These are phyloP conservation scores for Phytopythium cucurbitacearum DNA, from an alignment of 352 stramenopile species.

Conservation along the genomic window DNA sequence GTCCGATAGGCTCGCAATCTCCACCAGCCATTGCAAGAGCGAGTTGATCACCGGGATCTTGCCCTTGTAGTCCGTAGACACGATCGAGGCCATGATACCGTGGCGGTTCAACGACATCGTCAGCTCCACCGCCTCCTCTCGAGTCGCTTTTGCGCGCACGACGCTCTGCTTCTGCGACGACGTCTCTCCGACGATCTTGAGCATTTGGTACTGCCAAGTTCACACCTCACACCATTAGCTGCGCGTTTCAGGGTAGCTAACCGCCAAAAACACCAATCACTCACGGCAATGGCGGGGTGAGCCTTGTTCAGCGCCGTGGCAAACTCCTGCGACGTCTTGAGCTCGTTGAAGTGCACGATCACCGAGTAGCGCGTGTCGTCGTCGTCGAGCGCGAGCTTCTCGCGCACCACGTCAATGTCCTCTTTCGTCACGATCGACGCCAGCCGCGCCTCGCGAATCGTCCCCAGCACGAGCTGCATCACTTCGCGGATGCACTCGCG, in stretches of 20 bases:
- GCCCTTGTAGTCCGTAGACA: slow-evolving; percentile 72
- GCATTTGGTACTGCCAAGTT: slow-evolving; percentile 62
- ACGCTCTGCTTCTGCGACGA: slow-evolving; percentile 73
- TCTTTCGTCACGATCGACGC: slow-evolving; percentile 44
- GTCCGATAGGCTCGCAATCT: slow-evolving; percentile 74
- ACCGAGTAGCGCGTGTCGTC: slow-evolving; percentile 80
- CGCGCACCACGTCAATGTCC: slow-evolving; percentile 43
- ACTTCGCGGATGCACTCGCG: slow-evolving; percentile 64
- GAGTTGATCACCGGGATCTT: slow-evolving; percentile 61
- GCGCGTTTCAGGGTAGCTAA: slow-evolving; percentile 1
- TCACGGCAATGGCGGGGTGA: slow-evolving; percentile 60
- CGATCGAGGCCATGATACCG: slow-evolving; percentile 77
- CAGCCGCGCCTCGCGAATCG: slow-evolving; percentile 62
- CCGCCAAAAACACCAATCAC: slow-evolving; percentile 8
- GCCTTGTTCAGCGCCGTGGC: slow-evolving; percentile 66
- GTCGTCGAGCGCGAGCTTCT: slow-evolving; percentile 45
- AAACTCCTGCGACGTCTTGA: slow-evolving; percentile 87
- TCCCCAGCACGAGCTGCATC: slow-evolving; percentile 56
- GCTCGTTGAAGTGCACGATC: slow-evolving; percentile 92
- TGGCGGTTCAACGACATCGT: slow-evolving; percentile 54
- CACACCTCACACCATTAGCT: not conserved
- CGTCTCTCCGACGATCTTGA: slow-evolving; percentile 75
- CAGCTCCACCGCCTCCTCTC: slow-evolving; percentile 74
- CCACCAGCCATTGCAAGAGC: slow-evolving; percentile 77
- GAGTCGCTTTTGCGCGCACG: slow-evolving; percentile 55